A percentile compares a stretch with the other conserved stretches of the same genome.
Conservation (phyloP, 2,329 filamentous ascomycete genomes). For the Aspergillus pseudoviridinutans region DNA sequence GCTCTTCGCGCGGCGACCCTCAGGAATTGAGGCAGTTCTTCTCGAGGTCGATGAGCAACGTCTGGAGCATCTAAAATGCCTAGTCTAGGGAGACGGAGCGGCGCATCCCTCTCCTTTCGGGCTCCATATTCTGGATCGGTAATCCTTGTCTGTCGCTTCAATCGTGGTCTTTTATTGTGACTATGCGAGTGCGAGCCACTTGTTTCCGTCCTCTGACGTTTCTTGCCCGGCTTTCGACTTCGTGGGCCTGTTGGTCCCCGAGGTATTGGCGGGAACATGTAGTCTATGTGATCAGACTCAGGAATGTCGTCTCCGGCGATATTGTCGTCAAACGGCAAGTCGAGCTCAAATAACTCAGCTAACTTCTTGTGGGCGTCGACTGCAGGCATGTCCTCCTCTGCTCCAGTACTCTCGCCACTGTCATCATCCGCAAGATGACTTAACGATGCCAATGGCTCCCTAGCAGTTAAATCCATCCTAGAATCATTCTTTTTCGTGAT, state of each 20-base stretch:
- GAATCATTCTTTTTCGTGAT: constrained; percentile 22
- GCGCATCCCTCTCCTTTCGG: constrained; percentile 20
- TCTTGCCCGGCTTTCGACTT: constrained; percentile 19
- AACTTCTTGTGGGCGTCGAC: constrained; percentile 10
- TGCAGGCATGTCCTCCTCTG: neutral
- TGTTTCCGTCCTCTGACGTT: constrained; percentile 8
- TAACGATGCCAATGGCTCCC: constrained; percentile 11
- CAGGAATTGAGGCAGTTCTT: constrained; percentile 50
- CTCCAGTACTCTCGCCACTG: constrained; percentile 15
- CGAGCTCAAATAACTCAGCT: constrained; percentile 16
- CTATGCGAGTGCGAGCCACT: constrained; percentile 1
- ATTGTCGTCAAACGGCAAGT: constrained; percentile 20
- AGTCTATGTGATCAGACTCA: constrained; percentile 42
- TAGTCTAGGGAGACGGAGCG: constrained; percentile 25
- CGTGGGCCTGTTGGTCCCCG: constrained; percentile 15
- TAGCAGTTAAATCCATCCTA: constrained; percentile 10
- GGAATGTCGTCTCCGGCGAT: constrained; percentile 30
- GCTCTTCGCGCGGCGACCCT: constrained; percentile 53
- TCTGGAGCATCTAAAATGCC: constrained; percentile 52
- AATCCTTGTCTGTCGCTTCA: constrained; percentile 33
- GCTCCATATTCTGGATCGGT: constrained; percentile 29
- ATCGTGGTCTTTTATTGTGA: constrained; percentile 20
- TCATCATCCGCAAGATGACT: constrained; percentile 27
- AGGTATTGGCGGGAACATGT: constrained; percentile 33
- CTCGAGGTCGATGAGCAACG: constrained; percentile 23